Conservation (phyloP, 306 rosid species). For the Lagenaria siceraria region DNA sequence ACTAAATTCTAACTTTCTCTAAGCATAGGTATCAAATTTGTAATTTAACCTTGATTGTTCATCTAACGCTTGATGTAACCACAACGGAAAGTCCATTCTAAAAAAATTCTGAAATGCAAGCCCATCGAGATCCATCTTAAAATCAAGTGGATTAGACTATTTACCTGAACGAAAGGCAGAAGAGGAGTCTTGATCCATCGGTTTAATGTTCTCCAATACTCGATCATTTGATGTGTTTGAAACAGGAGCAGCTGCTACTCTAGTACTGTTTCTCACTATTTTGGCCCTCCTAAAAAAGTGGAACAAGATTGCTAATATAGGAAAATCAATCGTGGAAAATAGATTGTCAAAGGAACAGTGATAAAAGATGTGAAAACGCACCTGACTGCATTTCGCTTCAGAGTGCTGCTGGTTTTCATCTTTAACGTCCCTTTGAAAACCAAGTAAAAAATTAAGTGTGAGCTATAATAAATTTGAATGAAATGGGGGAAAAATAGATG, state of each 20-base stretch:
- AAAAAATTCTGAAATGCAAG: neutral
- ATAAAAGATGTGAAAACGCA: conserved; percentile 12
- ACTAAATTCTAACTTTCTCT: too few species aligned
- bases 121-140: neutral
- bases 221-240: conserved; percentile 27
- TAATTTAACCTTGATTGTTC: too few species aligned
- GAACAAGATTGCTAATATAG: neutral
- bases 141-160: neutral
- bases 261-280: conserved; percentile 42
- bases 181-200: conserved; percentile 28
- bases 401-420: conserved; percentile 46
- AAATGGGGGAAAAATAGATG: conserved; percentile 9
- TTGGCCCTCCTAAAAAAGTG: conserved; percentile 62
- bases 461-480: neutral
- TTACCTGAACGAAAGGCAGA: conserved; percentile 49
- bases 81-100: neutral
- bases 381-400: conserved; percentile 73
- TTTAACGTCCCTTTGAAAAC: conserved; percentile 51
- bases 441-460: neutral
- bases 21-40: too few species aligned
- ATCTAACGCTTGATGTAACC: neutral
- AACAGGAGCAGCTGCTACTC: conserved; percentile 18
- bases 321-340: neutral
- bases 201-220: conserved; percentile 34
- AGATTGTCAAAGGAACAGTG: neutral